Conservation (phyloP, 441 rosid genomes). For the Pelargonium exstipulatum region DNA sequence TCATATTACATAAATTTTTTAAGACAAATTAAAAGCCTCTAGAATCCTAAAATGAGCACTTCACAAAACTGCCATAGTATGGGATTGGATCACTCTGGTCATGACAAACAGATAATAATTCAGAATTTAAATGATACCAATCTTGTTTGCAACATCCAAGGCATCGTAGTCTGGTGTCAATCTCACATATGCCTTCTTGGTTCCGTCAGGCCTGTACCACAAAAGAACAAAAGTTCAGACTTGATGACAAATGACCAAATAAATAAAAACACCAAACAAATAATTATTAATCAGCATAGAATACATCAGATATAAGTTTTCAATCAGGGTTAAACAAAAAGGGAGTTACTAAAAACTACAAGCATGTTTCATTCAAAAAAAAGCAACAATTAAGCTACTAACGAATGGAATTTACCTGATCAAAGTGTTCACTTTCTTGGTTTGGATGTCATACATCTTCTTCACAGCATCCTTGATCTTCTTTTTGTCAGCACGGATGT, state of each 20-base stretch:
- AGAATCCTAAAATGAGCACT: too few relatives aligned
- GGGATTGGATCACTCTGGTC: neutral
- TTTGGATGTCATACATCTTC: slow-evolving; percentile 91
- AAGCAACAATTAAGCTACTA: neutral
- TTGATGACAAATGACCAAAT: too few relatives aligned
- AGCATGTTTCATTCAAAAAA: too few relatives aligned
- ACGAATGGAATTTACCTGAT: slow-evolving; percentile 48
- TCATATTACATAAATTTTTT: neutral
- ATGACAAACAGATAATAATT: neutral
- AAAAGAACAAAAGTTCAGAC: too few relatives aligned
- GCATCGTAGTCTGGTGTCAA: slow-evolving; percentile 6
- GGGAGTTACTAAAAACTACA: too few relatives aligned
- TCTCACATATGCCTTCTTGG: slow-evolving; percentile 5
- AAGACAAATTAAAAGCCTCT: neutral
- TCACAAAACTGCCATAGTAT: neutral
- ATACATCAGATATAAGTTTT: too few relatives aligned
- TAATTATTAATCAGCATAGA: too few relatives aligned
- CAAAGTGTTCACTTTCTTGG: slow-evolving; percentile 92
- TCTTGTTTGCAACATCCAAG: slow-evolving; percentile 4
- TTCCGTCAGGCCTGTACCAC: neutral
- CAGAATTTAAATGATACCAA: neutral
- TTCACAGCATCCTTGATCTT: slow-evolving; percentile 87
- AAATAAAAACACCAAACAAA: too few relatives aligned
- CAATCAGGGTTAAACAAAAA: too few relatives aligned
- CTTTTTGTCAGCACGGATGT: slow-evolving; percentile 64